Percentiles rank a stretch among this genome's conserved stretches.
Conservation (phyloP, 2,329 filamentous ascomycete genomes). For the Fragosphaeria purpurea region DNA sequence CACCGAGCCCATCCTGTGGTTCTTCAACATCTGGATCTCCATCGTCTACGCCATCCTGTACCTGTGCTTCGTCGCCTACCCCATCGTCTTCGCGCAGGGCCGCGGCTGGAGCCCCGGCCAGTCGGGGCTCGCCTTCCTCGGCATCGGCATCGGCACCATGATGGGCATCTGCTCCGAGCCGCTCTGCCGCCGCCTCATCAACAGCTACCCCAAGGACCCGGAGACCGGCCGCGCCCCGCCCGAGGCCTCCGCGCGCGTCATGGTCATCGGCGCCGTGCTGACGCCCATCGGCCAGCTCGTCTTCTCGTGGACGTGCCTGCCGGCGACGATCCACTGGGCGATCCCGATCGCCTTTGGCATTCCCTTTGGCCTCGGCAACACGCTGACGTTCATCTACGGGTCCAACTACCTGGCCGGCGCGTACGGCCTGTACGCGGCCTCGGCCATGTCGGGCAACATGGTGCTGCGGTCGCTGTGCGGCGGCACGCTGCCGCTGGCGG, state of each 20-base stretch:
- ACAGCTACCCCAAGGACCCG: slow-evolving; percentile 63
- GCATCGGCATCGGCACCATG: slow-evolving; percentile 55
- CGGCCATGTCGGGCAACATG: slow-evolving; percentile 64
- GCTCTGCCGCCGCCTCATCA: slow-evolving; percentile 66
- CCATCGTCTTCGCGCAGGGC: slow-evolving; percentile 64
- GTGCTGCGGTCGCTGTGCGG: slow-evolving; percentile 60
- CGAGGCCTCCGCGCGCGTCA: slow-evolving; percentile 71
- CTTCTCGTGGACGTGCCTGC: slow-evolving; percentile 82
- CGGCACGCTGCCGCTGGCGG: slow-evolving; percentile 61
- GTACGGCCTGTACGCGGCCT: slow-evolving; percentile 70
- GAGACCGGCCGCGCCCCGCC: slow-evolving; percentile 63
- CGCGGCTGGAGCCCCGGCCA: slow-evolving; percentile 69
- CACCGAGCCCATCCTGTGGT: slow-evolving; percentile 72
- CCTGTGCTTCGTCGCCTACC: slow-evolving; percentile 84
- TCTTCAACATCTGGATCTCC: slow-evolving; percentile 62
- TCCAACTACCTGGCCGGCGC: slow-evolving; percentile 65
- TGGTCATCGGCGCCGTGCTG: slow-evolving; percentile 66
- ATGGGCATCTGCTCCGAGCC: slow-evolving; percentile 56
- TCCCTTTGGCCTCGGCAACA: slow-evolving; percentile 66
- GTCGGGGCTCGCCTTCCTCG: slow-evolving; percentile 69
- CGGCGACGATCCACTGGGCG: slow-evolving; percentile 68
- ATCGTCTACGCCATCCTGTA: slow-evolving; percentile 76
- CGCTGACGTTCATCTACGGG: slow-evolving; percentile 67
- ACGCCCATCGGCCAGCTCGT: slow-evolving; percentile 71
- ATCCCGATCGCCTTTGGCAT: slow-evolving; percentile 64